A percentile compares a stretch with the other conserved stretches of the same genome.
These are phyloP conservation scores for Copromyces sp. DNA, from an alignment of 495 filamentous ascomycete species.

Conservation along the genomic window DNA sequence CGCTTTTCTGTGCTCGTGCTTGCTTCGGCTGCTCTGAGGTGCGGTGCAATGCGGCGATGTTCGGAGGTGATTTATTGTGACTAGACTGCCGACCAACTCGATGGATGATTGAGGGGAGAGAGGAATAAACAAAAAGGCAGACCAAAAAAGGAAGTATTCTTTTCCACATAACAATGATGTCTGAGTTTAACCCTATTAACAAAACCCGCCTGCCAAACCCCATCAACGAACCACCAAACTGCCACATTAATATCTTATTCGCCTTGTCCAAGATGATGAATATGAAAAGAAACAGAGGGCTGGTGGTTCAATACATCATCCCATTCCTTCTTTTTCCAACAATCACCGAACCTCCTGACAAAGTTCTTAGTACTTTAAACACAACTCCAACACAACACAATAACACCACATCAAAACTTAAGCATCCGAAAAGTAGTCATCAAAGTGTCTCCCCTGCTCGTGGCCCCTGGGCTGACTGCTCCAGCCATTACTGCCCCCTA, in stretches of 20 bases:
- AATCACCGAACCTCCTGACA: background rate
- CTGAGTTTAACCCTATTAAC: background rate
- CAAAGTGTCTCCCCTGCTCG: slow-evolving; percentile 29
- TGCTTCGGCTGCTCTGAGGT: background rate
- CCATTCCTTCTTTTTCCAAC: background rate
- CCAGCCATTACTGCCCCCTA: slow-evolving; percentile 22
- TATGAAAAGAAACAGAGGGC: background rate
- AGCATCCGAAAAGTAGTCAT: slow-evolving; percentile 42
- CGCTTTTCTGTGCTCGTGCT: background rate
- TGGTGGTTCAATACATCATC: background rate
- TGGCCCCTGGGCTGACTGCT: slow-evolving; percentile 22
- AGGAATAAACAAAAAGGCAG: no score
- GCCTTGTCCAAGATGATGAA: background rate
- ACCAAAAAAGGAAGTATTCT: background rate
- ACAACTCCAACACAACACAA: background rate
- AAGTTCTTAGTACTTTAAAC: background rate
- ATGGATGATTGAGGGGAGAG: no score
- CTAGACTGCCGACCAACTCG: no score
- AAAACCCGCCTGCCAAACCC: background rate
- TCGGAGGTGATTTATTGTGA: no score
- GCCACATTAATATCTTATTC: background rate
- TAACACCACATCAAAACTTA: slow-evolving; percentile 14
- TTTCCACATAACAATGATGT: background rate
- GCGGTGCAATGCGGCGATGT: background rate
- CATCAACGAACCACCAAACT: background rate